Evolutionary conservation across 805 yeast species (phyloP).

Genomic region (Saccharomycopsis sp.): DNA sequence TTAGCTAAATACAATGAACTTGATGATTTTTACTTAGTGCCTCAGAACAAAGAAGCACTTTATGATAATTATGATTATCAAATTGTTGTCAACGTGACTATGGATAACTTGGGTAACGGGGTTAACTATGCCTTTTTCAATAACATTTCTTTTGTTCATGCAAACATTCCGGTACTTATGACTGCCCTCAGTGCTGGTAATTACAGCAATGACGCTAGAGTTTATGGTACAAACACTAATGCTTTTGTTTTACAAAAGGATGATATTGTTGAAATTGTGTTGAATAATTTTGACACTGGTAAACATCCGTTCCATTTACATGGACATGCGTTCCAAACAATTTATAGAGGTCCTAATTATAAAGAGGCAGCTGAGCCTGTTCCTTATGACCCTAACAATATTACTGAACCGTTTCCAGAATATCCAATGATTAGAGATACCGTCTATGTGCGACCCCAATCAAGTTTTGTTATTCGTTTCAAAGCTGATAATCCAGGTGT

Average conservation of each 20-base stretch:
- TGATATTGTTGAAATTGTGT: slow-evolving; percentile 64
- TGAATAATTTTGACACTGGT: slow-evolving; percentile 87
- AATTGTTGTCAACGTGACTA: slow-evolving; percentile 63
- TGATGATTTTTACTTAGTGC: slow-evolving; percentile 76
- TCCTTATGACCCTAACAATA: slow-evolving; percentile 46
- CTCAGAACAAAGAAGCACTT: slow-evolving; percentile 48
- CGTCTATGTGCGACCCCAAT: slow-evolving; percentile 70
- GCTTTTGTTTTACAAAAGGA: slow-evolving; percentile 54
- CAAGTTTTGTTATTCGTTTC: slow-evolving; percentile 81
- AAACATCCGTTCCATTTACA: slow-evolving; percentile 97
- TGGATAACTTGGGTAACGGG: slow-evolving; percentile 85
- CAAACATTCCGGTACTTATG: slow-evolving; percentile 80
- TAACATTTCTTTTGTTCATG: slow-evolving; percentile 67
- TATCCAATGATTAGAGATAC: slow-evolving; percentile 84
- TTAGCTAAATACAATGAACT: slow-evolving; percentile 32
- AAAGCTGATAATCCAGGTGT: slow-evolving; percentile 95
- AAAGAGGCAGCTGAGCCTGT: slow-evolving; percentile 46
- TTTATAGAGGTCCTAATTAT: slow-evolving; percentile 61
- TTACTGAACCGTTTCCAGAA: slow-evolving; percentile 49
- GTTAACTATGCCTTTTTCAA: slow-evolving; percentile 95
- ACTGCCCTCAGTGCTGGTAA: slow-evolving; percentile 73
- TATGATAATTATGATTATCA: slow-evolving; percentile 62
- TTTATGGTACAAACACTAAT: slow-evolving; percentile 78
- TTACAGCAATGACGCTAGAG: slow-evolving; percentile 40
- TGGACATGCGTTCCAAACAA: slow-evolving; percentile 78